phyloP scores from a whole-genome alignment of 1,284 basidiomycete genomes.

The Sporisorium sorghi region DNA sequence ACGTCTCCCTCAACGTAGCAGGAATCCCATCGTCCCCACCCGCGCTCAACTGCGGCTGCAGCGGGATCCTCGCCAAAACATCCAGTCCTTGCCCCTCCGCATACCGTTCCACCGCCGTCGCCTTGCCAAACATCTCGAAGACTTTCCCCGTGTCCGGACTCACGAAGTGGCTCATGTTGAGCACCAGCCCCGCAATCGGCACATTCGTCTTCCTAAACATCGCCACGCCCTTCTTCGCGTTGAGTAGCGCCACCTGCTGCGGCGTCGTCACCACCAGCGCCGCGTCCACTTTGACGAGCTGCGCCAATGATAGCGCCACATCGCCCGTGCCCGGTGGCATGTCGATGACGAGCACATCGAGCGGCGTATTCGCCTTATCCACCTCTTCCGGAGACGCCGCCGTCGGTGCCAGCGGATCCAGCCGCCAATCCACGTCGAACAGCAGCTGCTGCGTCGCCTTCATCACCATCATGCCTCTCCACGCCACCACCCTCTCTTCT shows the following conservation, averaged over 20 bases:
- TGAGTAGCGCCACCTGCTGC: constrained; percentile 91
- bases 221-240: constrained; percentile 90
- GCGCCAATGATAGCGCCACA: constrained; percentile 90
- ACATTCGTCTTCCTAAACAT: constrained; percentile 93
- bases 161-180: constrained; percentile 92
- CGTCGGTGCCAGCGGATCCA: constrained; percentile 24
- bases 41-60: constrained; percentile 81
- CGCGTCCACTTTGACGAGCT: constrained; percentile 76
- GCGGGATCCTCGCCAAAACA: constrained; percentile 85
- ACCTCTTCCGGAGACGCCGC: constrained; percentile 9
- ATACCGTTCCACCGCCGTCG: constrained; percentile 76
- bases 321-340: constrained; percentile 98
- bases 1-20: constrained; percentile 69
- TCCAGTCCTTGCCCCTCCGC: constrained; percentile 76
- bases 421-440: constrained; percentile 93
- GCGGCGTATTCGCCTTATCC: constrained; percentile 19
- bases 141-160: constrained; percentile 80
- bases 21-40: constrained; percentile 80
- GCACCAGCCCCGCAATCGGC: constrained; percentile 86
- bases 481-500: constrained; percentile 76
- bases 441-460: constrained; percentile 96
- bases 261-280: constrained; percentile 83
- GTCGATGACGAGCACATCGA: constrained; percentile 92
- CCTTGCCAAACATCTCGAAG: constrained; percentile 84
- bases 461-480: constrained; percentile 98